Percentiles rank a stretch among this genome's conserved stretches.
phyloP scores from a whole-genome alignment of 176 grass and related monocot genomes.

The Aegilops sharonensis region DNA sequence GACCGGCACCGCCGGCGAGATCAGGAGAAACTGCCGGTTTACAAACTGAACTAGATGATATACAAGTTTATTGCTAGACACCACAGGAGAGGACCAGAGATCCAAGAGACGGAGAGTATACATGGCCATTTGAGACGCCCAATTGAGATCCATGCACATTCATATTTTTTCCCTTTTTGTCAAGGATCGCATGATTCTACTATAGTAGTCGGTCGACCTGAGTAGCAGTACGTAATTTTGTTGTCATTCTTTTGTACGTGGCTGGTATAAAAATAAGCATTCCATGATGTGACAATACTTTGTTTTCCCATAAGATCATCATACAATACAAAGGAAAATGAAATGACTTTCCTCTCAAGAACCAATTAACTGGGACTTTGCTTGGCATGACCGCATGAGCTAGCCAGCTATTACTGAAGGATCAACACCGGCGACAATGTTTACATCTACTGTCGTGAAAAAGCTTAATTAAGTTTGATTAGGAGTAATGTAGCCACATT shows the following conservation, averaged over 20 bases:
- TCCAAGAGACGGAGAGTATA: constrained; percentile 6
- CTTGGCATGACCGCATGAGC: background rate
- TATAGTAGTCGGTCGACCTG: constrained; percentile 15
- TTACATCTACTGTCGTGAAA: background rate
- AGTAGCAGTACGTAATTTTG: background rate
- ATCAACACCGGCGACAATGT: too few species aligned
- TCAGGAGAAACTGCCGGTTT: constrained; percentile 53
- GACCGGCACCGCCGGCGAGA: constrained; percentile 68
- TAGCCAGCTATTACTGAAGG: background rate
- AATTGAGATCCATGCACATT: constrained; percentile 11
- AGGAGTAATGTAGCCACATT: background rate
- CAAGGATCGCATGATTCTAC: constrained; percentile 34
- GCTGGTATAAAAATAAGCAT: constrained; percentile 47
- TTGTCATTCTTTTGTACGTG: constrained; percentile 48
- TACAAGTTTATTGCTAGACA: too few species aligned
- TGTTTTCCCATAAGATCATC: background rate
- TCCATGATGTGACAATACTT: background rate
- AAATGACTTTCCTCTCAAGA: background rate
- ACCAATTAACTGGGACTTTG: background rate
- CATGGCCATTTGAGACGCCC: background rate
- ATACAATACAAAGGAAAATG: background rate
- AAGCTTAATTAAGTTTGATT: background rate
- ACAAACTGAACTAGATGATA: constrained; percentile 31
- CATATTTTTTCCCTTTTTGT: background rate
- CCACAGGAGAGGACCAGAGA: background rate